phyloP scores from a whole-genome alignment of 768 basidiomycete species.

The Exidia glandulosa region DNA sequence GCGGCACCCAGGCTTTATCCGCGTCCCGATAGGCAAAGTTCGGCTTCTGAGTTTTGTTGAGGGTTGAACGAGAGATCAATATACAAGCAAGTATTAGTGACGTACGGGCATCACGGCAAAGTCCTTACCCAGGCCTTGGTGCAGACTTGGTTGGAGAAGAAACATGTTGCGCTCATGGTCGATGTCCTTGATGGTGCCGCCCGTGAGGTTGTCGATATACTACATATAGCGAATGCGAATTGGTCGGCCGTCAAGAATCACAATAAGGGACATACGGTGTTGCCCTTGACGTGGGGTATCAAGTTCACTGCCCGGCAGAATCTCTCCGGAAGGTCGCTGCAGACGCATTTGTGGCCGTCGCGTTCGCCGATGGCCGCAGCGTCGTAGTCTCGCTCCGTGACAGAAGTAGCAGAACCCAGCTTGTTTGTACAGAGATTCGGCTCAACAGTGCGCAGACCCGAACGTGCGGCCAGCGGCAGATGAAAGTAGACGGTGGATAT shows the following conservation, averaged over 20 bases:
- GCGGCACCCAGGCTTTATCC: neutral
- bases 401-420: neutral
- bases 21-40: neutral
- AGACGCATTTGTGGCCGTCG: neutral
- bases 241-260: too few relatives aligned
- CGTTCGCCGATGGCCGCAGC: neutral
- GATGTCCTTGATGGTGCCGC: too few relatives aligned
- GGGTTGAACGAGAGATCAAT: too few relatives aligned
- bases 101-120: too few relatives aligned
- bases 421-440: neutral
- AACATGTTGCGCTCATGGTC: too few relatives aligned
- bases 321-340: neutral
- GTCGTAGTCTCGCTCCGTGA: neutral
- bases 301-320: neutral
- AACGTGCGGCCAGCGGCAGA: neutral
- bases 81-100: too few relatives aligned
- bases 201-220: too few relatives aligned
- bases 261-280: neutral
- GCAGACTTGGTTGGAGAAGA: too few relatives aligned
- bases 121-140: too few relatives aligned
- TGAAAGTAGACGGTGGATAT: neutral
- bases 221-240: too few relatives aligned
- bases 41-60: neutral
- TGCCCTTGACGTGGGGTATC: neutral
- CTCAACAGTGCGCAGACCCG: neutral